phyloP scores from a whole-genome alignment of 352 stramenopile genomes.

The Globisporangium iwayamae region DNA sequence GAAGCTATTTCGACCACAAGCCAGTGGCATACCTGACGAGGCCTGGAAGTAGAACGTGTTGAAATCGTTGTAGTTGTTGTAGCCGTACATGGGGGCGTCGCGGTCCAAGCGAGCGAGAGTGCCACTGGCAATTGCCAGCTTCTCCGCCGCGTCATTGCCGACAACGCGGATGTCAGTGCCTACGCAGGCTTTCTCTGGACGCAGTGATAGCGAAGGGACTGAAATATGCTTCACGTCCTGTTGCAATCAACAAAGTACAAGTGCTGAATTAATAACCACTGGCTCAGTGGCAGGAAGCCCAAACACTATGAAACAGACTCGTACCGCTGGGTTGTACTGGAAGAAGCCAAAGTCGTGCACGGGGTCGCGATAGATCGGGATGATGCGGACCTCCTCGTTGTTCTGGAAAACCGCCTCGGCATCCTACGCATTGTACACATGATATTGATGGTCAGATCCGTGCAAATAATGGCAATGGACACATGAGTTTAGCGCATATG shows the following conservation, averaged over 20 bases:
- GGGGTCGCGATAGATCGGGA: conserved; percentile 90
- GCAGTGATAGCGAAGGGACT: conserved; percentile 72
- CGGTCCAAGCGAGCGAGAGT: conserved; percentile 90
- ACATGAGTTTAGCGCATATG: background rate
- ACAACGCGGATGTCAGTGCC: conserved; percentile 92
- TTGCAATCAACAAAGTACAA: background rate
- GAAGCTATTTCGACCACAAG: background rate
- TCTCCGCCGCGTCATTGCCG: conserved; percentile 91
- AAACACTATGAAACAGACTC: background rate
- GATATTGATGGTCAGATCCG: background rate
- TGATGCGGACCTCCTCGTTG: conserved; percentile 92
- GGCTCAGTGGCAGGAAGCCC: background rate
- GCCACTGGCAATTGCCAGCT: conserved; percentile 88
- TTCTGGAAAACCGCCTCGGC: conserved; percentile 92
- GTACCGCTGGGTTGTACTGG: conserved; percentile 82
- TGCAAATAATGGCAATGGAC: background rate
- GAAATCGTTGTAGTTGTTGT: conserved; percentile 92
- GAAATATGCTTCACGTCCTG: conserved; percentile 85
- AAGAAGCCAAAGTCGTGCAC: conserved; percentile 94
- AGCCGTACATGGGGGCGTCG: conserved; percentile 86
- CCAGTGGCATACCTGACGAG: conserved; percentile 45
- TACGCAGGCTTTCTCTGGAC: conserved; percentile 84
- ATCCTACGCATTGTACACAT: conserved; percentile 33
- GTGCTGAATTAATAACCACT: background rate
- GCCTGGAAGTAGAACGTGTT: conserved; percentile 94